Evolutionary conservation across 768 basidiomycete species (phyloP).

Genomic region (Steccherinum ochraceum): DNA sequence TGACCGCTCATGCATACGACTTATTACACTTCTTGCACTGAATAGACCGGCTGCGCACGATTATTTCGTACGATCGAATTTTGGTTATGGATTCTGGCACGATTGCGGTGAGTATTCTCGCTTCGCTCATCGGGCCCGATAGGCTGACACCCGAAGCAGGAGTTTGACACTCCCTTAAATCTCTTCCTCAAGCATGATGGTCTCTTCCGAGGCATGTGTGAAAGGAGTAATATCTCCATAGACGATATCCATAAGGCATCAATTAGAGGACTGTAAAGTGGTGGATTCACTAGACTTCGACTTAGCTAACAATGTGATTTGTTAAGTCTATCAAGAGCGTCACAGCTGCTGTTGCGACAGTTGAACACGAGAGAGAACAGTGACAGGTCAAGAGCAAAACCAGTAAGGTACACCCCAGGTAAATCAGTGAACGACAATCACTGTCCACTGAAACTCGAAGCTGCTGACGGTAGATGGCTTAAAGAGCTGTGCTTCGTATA

Average conservation of each 20-base stretch:
- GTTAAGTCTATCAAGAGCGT: too few species aligned
- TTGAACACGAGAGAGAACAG: neutral
- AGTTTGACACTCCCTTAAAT: slow-evolving; percentile 46
- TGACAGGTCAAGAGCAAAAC: too few species aligned
- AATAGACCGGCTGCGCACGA: slow-evolving; percentile 47
- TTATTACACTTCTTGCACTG: too few species aligned
- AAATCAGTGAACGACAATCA: too few species aligned
- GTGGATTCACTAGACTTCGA: too few species aligned
- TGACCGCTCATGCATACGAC: neutral
- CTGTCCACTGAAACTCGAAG: too few species aligned
- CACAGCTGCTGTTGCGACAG: slow-evolving; percentile 5
- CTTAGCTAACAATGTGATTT: too few species aligned
- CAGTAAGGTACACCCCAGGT: too few species aligned
- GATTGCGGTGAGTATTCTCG: slow-evolving; percentile 37
- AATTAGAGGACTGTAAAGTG: neutral
- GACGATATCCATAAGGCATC: slow-evolving; percentile 35
- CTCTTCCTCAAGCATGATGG: slow-evolving; percentile 38
- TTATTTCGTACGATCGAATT: slow-evolving; percentile 58
- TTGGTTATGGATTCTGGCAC: slow-evolving; percentile 61
- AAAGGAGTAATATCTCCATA: slow-evolving; percentile 41
- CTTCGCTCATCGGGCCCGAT: neutral
- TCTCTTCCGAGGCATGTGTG: slow-evolving; percentile 60
- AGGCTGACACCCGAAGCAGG: slow-evolving; percentile 18
- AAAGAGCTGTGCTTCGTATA: too few species aligned
- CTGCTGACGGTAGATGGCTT: too few species aligned